Base-by-base conservation (phyloP, 345 rosid species). In the Trapa bicornis region DNA sequence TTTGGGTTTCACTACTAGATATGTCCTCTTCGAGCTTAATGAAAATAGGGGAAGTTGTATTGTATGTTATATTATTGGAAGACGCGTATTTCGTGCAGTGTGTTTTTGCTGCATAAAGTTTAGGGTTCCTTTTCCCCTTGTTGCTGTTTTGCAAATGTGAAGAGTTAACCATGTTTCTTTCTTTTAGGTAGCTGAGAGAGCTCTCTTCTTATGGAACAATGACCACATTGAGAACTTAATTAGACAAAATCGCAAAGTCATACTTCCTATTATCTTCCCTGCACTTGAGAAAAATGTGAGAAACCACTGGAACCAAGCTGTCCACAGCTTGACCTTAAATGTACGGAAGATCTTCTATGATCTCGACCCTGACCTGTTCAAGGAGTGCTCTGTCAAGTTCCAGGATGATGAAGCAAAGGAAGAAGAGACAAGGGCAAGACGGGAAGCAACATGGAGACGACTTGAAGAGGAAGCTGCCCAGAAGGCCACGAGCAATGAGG, bases 251-350 rank as follows among this genome's bases (percentile, higher is more conserved):
- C 83, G 86, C 47, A 85, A 77, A 68, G 82, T 83, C 8, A 77
- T 86, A 74, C 77, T 86, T 62, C 89, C 89, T 4, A 78, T 86
- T 71, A 84, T 87, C 75, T 83, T 83, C 82, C 86, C 85, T 38
- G 82, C 84, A 14, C 66, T 87, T 47, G 87, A 87, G 83, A 81
- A 79, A 76, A 87, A 87, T 65, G 80, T 83, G 7, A 80, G 78
- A 54, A 80, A 77, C 39, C 92, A 87, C 72, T 87, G 92, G 92
- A 87, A 84, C 70, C 92, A 84, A 71, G 83, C 88, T 33, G 89
- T 86, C 69, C 92, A 81, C 63, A 80, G 86, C 76, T 77, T 86
- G 82, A 86, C 87, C 41, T 72, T 85, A 67, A 87, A 87, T 67
- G 85, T 87, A 48, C 76, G 85, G 52, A 83, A 87, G 82, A 78